These are phyloP conservation scores for Lentinus brumalis DNA, from an alignment of 768 basidiomycete species.

Conservation along the genomic window DNA sequence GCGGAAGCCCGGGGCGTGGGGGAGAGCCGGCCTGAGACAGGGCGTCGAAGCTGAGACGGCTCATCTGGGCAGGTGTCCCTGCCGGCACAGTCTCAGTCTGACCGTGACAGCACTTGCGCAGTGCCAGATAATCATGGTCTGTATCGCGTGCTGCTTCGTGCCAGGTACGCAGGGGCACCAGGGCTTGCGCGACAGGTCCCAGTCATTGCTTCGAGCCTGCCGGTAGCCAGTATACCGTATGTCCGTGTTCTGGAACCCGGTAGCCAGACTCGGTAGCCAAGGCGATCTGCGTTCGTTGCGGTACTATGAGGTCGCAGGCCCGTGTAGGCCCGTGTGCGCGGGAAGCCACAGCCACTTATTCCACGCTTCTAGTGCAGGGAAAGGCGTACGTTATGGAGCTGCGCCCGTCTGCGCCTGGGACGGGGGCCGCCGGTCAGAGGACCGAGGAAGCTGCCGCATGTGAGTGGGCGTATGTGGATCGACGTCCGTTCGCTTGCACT, in stretches of 20 bases:
- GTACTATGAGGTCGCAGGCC: slow-evolving; percentile 2
- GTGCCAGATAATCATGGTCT: background rate
- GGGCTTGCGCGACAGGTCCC: background rate
- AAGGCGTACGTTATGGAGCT: background rate
- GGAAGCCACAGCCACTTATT: slow-evolving; percentile 13
- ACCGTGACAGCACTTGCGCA: background rate
- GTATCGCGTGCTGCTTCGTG: background rate
- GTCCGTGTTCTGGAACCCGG: background rate
- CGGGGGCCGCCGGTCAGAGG: background rate
- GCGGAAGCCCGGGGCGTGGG: too few species aligned
- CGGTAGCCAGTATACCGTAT: background rate
- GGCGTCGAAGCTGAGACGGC: background rate
- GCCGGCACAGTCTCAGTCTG: too few species aligned
- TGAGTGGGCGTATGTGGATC: background rate
- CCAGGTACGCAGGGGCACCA: background rate
- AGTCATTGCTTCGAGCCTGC: background rate
- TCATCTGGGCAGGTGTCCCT: background rate
- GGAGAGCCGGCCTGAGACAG: too few species aligned
- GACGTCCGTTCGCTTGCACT: background rate
- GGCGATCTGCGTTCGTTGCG: background rate
- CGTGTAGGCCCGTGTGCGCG: background rate
- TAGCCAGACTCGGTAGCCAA: slow-evolving; percentile 1
- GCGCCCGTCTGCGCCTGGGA: background rate
- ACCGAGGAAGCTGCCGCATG: background rate
- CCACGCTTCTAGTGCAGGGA: slow-evolving; percentile 7